Base-by-base conservation (phyloP, 202 grass and related monocot genomes). In the Eragrostis tef region DNA sequence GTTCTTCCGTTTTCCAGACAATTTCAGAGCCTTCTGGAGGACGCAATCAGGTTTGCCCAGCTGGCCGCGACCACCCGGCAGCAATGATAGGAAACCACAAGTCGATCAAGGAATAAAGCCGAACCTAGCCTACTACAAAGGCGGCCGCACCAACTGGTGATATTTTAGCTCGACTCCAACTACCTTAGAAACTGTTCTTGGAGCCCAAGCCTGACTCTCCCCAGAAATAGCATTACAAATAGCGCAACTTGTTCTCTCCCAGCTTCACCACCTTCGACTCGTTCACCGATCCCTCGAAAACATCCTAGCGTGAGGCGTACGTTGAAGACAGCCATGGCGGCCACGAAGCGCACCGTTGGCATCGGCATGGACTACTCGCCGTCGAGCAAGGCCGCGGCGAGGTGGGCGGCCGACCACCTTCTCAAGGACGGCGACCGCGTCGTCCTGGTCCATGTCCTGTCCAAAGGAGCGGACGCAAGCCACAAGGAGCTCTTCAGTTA, bases 361-460 rank as follows among this genome's bases (percentile, higher is more conserved):
- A 77, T 94, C 3, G 94, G 86, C 52, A 94, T 92, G 59, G 94
- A 97, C 85, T 97, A 94, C 87, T 97, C 94, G 20, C 71, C 86
- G 19, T 86, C 89, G 15, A 94, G 94, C 89, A 94, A 97, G 70
- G 70, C 77, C 0, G 91, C 94, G 9, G 84, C 70, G 25, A 88
- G 71, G 80, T 92, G 94, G 92, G 77, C 71, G 6, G 36, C 89
- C 11, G 81, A 87, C 11, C 90, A 94, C 85, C 72, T 97, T 31
- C 71, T 76, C 7, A 84, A 41, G 47, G 54, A 52, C 71, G 86
- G 92, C 14, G 92, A 94, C 53, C 64, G 67, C 10, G 79, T 94
- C 49, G 75, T 97, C 64, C 73, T 92, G 42, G 78, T 97, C 86
- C 91, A 97, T 64, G 94, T 89, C 31, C 52, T 88, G 16, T 81